Base-by-base conservation (phyloP, 371 early-diverging fungal species). In the Zychaea mexicana region DNA sequence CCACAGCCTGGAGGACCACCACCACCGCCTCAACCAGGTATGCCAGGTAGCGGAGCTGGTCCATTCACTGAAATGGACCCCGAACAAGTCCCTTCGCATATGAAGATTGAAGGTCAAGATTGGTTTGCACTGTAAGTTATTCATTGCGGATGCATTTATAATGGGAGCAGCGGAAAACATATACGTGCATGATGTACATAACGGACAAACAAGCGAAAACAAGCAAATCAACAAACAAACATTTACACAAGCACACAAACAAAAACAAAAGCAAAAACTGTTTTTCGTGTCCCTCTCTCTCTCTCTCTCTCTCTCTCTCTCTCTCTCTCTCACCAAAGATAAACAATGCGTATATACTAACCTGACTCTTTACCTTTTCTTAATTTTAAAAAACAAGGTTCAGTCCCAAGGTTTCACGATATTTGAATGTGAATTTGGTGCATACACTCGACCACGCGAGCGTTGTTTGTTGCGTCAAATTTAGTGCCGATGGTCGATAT, bases 391-490 rank as follows among this genome's bases (percentile, higher is more conserved):
- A 12, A 12, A 49, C 13, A 15, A 87, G 89, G 19, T 92, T 86
- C 71, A 90, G 89, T 64, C 88, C 88, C 15, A 91, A 89, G 69
- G 75, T 88, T 21, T 76, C 82, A 30, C 84, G 88, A 24, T 73
- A 71, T 59, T 73, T 94, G 38, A 85, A 90, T 65, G 92, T 96
- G 9, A 91, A 94, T 39, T 76, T 94, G 64, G 77, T 92, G 30
- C 91, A 94, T 66, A 90, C 89, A 15, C 78, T 96, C 64, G 94
- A 94, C 28, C 96, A 96, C 70, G 28, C 47, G 21, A 87, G 88
- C 64, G 98, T 97, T 7, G 98, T 96, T 1, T 97, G 98, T 79
- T 97, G 96, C 70, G 96, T 96, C 54, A 90, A 90, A 60, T 97
- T 96, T 70, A 95, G 95, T 61, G 80, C 86, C 28, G 94, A 96